Evolutionary conservation across 306 rosid genomes (phyloP).

Genomic region (Dicorynia guianensis): DNA sequence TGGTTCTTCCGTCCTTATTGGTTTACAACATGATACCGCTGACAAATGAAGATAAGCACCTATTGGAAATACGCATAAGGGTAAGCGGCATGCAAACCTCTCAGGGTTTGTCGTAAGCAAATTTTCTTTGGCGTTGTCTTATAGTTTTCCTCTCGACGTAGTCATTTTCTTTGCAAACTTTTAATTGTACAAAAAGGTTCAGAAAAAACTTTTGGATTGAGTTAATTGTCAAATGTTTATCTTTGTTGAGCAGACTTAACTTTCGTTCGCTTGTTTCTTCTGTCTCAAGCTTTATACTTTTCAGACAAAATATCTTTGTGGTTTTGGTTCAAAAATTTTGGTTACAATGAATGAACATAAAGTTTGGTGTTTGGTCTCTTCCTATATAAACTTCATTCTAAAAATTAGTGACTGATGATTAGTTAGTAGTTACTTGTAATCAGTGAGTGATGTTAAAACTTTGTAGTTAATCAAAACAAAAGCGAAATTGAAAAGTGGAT

Average conservation of each 20-base stretch:
- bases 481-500: too few species aligned
- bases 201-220: conserved; percentile 1
- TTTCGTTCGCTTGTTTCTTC: background rate
- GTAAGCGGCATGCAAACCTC: conserved; percentile 21
- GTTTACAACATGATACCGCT: conserved; percentile 39
- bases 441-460: too few species aligned
- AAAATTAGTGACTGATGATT: too few species aligned
- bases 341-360: too few species aligned
- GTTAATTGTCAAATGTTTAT: conserved; percentile 34
- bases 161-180: background rate
- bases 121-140: conserved; percentile 34
- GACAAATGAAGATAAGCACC: conserved; percentile 41
- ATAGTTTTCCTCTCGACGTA: background rate
- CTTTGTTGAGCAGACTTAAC: conserved; percentile 5
- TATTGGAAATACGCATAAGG: conserved; percentile 27
- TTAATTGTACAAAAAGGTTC: conserved; percentile 36
- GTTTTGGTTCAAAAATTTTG: too few species aligned
- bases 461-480: too few species aligned
- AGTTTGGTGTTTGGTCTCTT: too few species aligned
- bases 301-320: too few species aligned
- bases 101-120: conserved; percentile 35
- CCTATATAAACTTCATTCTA: too few species aligned
- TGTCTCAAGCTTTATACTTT: too few species aligned
- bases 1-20: conserved; percentile 32
- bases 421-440: too few species aligned